These are phyloP conservation scores for Zoysia pacifica DNA, from an alignment of 176 grass and related monocot genomes.

Conservation along the genomic window DNA sequence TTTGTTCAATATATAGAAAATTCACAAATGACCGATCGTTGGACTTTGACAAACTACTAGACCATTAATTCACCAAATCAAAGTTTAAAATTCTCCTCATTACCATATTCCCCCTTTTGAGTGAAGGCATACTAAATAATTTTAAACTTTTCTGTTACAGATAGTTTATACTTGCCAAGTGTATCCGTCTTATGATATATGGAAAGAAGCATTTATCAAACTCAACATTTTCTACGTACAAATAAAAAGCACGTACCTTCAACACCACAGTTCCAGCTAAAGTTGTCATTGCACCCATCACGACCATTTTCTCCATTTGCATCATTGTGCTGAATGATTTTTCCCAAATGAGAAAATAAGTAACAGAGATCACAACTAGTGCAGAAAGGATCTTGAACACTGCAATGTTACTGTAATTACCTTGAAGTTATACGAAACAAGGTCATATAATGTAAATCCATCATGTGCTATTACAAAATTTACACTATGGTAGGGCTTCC, in stretches of 20 bases:
- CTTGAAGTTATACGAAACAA: constrained; percentile 96
- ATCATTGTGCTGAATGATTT: constrained; percentile 84
- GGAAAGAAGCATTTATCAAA: constrained; percentile 1
- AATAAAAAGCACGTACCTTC: constrained; percentile 68
- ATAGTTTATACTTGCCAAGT: constrained; percentile 7
- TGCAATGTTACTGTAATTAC: constrained; percentile 44
- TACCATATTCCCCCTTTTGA: neutral
- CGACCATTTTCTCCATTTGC: constrained; percentile 84
- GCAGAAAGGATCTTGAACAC: neutral
- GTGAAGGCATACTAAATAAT: neutral
- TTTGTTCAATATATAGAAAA: neutral
- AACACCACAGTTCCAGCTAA: constrained; percentile 97
- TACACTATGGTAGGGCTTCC: constrained; percentile 81
- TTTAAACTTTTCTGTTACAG: neutral
- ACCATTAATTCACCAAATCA: constrained; percentile 26
- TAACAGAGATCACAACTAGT: neutral
- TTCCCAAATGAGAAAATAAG: constrained; percentile 34
- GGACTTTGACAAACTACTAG: constrained; percentile 25
- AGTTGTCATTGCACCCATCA: constrained; percentile 93
- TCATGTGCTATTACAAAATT: constrained; percentile 98
- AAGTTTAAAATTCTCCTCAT: constrained; percentile 16
- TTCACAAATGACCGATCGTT: neutral
- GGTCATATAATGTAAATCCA: constrained; percentile 95
- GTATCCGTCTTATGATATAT: neutral
- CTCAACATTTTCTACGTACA: constrained; percentile 8